These are phyloP conservation scores for Colletotrichum lini DNA, from an alignment of 2,329 filamentous ascomycete species.

Conservation along the genomic window DNA sequence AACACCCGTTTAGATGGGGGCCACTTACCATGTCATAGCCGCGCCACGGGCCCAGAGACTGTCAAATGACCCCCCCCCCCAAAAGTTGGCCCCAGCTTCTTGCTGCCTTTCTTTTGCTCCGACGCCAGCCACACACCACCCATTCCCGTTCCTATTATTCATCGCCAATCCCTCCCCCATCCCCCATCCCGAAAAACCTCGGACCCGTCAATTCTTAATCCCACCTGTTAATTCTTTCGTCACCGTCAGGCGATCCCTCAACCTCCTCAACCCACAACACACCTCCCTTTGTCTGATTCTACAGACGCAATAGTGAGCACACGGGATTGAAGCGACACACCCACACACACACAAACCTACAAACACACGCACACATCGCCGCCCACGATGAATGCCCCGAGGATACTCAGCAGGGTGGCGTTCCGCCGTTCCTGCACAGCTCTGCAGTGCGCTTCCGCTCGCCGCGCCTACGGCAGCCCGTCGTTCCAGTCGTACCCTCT, in stretches of 20 bases:
- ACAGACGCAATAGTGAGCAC: neutral
- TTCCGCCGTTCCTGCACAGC: conserved; percentile 36
- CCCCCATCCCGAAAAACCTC: conserved; percentile 28
- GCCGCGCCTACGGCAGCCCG: conserved; percentile 40
- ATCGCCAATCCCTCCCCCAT: conserved; percentile 23
- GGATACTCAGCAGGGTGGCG: conserved; percentile 41
- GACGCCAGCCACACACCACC: conserved; percentile 20
- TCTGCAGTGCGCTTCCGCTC: conserved; percentile 38
- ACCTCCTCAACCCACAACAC: neutral
- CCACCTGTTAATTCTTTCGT: conserved; percentile 9
- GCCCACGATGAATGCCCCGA: conserved; percentile 37
- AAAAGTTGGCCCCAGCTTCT: conserved; percentile 31
- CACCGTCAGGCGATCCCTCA: conserved; percentile 13
- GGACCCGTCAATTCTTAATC: conserved; percentile 24
- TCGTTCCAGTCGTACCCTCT: conserved; percentile 69
- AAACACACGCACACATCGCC: neutral
- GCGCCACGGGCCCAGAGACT: conserved; percentile 32
- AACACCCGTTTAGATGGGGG: neutral
- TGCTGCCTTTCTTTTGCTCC: conserved; percentile 10
- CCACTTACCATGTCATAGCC: conserved; percentile 40
- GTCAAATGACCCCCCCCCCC: conserved; percentile 34
- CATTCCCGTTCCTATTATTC: too few species aligned
- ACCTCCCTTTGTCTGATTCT: neutral
- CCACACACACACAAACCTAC: neutral
- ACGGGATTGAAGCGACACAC: neutral